Conservation (phyloP, 805 yeast species). For the Sugiyamaella qingdaonensis region DNA sequence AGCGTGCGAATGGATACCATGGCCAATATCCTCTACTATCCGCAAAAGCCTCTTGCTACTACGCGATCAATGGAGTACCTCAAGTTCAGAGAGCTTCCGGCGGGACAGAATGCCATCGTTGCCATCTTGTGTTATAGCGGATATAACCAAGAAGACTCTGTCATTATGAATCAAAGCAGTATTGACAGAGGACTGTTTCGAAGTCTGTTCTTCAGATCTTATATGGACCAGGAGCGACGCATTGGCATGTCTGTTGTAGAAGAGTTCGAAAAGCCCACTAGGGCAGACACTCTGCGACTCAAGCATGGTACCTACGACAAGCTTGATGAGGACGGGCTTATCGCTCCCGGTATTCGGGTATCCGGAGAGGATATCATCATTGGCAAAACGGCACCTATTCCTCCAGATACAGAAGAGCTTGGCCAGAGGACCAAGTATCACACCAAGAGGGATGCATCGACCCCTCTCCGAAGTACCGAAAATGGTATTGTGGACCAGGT, state of each 20-base stretch:
- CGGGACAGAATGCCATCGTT: slow-evolving; percentile 98
- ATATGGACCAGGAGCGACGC: slow-evolving; percentile 97
- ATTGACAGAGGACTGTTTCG: slow-evolving; percentile 96
- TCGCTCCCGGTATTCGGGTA: slow-evolving; percentile 97
- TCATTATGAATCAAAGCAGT: slow-evolving; percentile 98
- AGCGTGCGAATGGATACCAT: slow-evolving; percentile 98
- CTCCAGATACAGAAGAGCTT: slow-evolving; percentile 97
- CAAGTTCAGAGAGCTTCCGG: slow-evolving; percentile 96
- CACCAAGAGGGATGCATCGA: slow-evolving; percentile 97
- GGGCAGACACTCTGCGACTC: slow-evolving; percentile 90
- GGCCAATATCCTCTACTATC: slow-evolving; percentile 96
- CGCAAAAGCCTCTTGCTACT: slow-evolving; percentile 97
- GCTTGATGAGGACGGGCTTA: slow-evolving; percentile 95
- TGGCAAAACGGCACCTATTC: slow-evolving; percentile 98
- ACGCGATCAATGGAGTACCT: slow-evolving; percentile 97
- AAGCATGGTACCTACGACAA: slow-evolving; percentile 98
- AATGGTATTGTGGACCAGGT: slow-evolving; percentile 99
- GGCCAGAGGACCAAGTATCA: slow-evolving; percentile 99
- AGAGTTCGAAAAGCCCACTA: slow-evolving; percentile 94
- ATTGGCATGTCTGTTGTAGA: slow-evolving; percentile 98
- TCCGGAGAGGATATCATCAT: slow-evolving; percentile 98
- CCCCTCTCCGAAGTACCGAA: slow-evolving; percentile 94
- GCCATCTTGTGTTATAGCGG: slow-evolving; percentile 98
- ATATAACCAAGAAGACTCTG: slow-evolving; percentile 99
- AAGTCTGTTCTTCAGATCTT: slow-evolving; percentile 92